phyloP scores from a whole-genome alignment of 2,329 filamentous ascomycete species.

The Emergomyces africanus region DNA sequence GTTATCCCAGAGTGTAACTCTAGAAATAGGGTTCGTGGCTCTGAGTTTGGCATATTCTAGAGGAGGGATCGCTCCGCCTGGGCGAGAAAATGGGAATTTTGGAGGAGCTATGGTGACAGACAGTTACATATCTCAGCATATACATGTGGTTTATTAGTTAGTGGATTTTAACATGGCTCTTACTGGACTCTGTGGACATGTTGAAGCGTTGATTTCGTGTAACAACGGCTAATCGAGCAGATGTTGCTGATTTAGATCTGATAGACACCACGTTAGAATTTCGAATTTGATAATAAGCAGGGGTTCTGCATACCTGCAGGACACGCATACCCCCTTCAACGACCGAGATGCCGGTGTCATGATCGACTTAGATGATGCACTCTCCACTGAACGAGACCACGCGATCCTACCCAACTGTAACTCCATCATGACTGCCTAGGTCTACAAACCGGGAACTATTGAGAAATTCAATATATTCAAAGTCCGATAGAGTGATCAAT shows the following conservation, averaged over 20 bases:
- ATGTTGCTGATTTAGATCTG: not conserved
- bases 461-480: not conserved
- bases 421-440: not conserved
- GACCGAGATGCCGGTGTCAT: not conserved
- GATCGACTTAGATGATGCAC: not conserved
- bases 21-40: constrained; percentile 32
- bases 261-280: not conserved
- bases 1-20: constrained; percentile 37
- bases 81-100: constrained; percentile 30
- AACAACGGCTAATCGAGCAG: not conserved
- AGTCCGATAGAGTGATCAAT: not conserved
- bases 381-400: not conserved
- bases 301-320: not conserved
- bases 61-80: constrained; percentile 29
- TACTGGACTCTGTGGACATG: not conserved
- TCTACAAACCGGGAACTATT: not conserved
- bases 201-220: not conserved
- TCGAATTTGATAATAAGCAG: not conserved
- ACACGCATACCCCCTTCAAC: not conserved
- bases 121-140: not conserved
- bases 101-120: constrained; percentile 2
- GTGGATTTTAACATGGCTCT: not conserved
- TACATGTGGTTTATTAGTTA: not conserved
- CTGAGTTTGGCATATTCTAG: constrained; percentile 34
- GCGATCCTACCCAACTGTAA: not conserved